Base-by-base conservation (phyloP, 768 basidiomycete genomes). In the Boletus patriciae region DNA sequence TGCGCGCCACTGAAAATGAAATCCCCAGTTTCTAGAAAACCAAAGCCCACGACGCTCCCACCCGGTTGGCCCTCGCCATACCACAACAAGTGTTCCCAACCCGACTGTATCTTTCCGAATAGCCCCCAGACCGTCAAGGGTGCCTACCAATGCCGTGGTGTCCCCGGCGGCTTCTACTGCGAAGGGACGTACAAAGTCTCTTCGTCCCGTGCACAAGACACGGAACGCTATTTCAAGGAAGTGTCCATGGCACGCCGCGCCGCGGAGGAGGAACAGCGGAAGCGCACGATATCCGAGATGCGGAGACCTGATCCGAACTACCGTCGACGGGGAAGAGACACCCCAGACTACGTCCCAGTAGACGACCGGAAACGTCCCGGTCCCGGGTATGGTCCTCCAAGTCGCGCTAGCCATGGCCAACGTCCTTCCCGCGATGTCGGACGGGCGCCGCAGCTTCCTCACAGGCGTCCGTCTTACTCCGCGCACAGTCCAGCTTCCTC, bases 11-110 rank as follows among this genome's bases (percentile, higher is more conserved):
- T 59, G 15, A 51, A 27, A 23, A 2, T 7, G 8, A 12, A 4
- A 7, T n/a, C 29, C n/a, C 21, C 37, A 74, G 72, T 74, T 49
- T 69, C 59, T 44, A 67, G 47, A 59, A 74, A 68, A 27, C 63
- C 69, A 40, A 74, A 74, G 37, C 36, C 58, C 23, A 55, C 62
- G 27, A 57, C 65, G 2, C 62, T 70, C 6, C 73, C 73, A 1
- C 54, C 69, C 3, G 65, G 64, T 38, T 75, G 74, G 74, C 74
- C 74, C 19, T 75, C 74, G 10, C 64, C 64, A 10, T 73, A 63
- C 52, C 74, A 76, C 49, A 71, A 74, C 62, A 76, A 72, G 52
- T 75, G 74, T 36, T 68, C 67, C 47, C 66, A 72, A 41, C 67
- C 40, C 41, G 69, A 65, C n/a, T 75, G 74, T 49, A 65, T 58